Base-by-base conservation (phyloP, 208 protist genomes). In the Wallacemonas sp. region DNA sequence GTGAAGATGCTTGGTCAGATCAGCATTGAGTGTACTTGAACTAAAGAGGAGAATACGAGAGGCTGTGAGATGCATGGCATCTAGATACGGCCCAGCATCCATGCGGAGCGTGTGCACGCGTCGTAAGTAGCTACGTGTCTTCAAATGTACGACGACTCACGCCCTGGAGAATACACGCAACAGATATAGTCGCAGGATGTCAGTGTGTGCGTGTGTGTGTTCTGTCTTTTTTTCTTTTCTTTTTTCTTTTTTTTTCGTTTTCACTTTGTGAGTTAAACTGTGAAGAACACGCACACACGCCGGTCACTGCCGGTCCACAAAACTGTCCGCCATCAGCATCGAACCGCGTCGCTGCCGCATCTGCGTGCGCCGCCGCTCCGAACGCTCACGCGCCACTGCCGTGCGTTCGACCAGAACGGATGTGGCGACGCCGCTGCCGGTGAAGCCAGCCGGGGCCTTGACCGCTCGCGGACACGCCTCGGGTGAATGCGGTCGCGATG, bases 381-480 rank as follows among this genome's bases (percentile, higher is more conserved):
- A 22, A 10, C 65, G 26, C 52, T 32, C 54, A n/a, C 54, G 38
- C 18, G 8, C 2, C 23, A 39, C 18, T 3, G 14, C 10, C 39
- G 36, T 44, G 8, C 42, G 38, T 26, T 70, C 45, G 32, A 32
- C 28, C 3, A 54, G 52, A 12, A 57, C 32, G 3, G 32, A 10
- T 11, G 1, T 20, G 8, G 82, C 77, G 18, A 89, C 46, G 4
- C 86, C 86, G 42, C 48, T 62, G 32, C 61, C 25, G 26, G 46
- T 38, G 65, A 82, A 87, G 14, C 74, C 77, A 0, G 46, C 36
- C 12, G 86, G 82, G 49, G 78, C 64, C n/a, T 67, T 46, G 44
- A 78, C 70, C 10, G 82, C 80, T 33, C 69, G 79, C 16, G 86
- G 86, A 33, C 86, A 92, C 28, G 79, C 72, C 57, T 52, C 31